Evolutionary conservation across 2,329 filamentous ascomycete species (phyloP), one percentile per base, ranked within the genome.

Genomic region (Alternaria ethzedia): DNA sequence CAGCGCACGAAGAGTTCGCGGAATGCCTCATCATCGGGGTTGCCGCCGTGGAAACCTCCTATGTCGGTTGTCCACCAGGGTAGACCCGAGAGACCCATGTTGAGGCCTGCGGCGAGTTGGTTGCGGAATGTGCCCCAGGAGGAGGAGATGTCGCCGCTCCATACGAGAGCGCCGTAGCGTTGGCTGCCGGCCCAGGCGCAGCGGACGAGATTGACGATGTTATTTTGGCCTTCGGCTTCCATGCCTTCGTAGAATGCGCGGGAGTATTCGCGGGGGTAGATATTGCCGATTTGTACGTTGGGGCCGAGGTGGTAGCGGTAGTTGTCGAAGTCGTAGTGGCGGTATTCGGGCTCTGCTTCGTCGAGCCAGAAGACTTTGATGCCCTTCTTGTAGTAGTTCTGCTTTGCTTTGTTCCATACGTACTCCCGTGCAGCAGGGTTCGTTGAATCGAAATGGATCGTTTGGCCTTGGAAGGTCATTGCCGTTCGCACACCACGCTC

Each of bases 21-120:
- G 76, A 91, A 91, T 0, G 70, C 80, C 2, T 80, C 77, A 50
- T 89, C 84, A 1, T 81, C 75, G 0, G 88, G 87, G 63, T 89
- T 83, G 0, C 89, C 89, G 6, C 89, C 89, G 70, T 91, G 89
- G 71, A 91, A 91, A 1, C 89, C 89, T 2, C 89, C 89, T 56
- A 91, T 91, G 68, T 91, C 89, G 1, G 89, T 91, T 0, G 89
- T 91, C 87, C 88, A 91, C 88, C 88, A 90, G 0, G 88, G 85
- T 10, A 91, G 83, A 0, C 89, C 89, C 0, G 87, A 82, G 5
- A 91, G 78, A 0, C 88, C 89, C 86, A 90, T 90, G 71, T 89
- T 89, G 20, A 91, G 79, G 0, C 89, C 89, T 0, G 89, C 89
- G 0, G 87, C 82, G 3, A 91, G 79, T 73, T 91, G 88, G 61